Evolutionary conservation across 768 basidiomycete species (phyloP).

Genomic region (Calocybe gangraenosa): DNA sequence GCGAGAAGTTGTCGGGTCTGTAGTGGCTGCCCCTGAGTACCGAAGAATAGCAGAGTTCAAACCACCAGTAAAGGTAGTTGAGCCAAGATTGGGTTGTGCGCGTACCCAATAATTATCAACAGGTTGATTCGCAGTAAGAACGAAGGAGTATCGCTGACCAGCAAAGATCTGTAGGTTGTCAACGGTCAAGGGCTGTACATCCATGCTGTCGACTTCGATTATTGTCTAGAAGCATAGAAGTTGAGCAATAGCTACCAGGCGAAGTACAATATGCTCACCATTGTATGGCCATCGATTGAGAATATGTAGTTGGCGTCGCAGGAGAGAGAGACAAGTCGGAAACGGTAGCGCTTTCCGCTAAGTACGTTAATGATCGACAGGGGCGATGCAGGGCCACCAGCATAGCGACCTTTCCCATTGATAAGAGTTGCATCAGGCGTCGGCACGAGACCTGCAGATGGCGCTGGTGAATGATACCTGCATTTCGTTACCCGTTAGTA

Average conservation of each 20-base stretch:
- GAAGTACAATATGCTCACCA: slow-evolving; percentile 21
- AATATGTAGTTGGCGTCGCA: slow-evolving; percentile 30
- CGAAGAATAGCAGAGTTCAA: background rate
- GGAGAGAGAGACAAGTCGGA: slow-evolving; percentile 38
- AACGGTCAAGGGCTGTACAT: background rate
- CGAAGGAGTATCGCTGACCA: slow-evolving; percentile 29
- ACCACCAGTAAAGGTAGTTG: background rate
- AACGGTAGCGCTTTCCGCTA: slow-evolving; percentile 35
- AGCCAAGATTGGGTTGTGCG: background rate
- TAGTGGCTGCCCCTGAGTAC: background rate
- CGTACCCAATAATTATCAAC: background rate
- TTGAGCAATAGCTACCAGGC: background rate
- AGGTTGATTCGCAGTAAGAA: slow-evolving; percentile 32
- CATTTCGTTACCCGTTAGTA: background rate
- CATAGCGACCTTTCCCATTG: slow-evolving; percentile 40
- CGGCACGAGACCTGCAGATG: slow-evolving; percentile 2
- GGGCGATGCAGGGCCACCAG: slow-evolving; percentile 28
- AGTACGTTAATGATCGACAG: slow-evolving; percentile 38
- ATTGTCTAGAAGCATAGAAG: slow-evolving; percentile 27
- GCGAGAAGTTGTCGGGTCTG: slow-evolving; percentile 3
- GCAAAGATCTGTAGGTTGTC: slow-evolving; percentile 29
- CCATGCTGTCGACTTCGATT: background rate
- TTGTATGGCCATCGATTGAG: slow-evolving; percentile 25
- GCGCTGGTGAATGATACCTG: slow-evolving; percentile 16
- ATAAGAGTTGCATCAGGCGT: slow-evolving; percentile 13